phyloP scores from a whole-genome alignment of 345 rosid species.

The Raphanus sativus region DNA sequence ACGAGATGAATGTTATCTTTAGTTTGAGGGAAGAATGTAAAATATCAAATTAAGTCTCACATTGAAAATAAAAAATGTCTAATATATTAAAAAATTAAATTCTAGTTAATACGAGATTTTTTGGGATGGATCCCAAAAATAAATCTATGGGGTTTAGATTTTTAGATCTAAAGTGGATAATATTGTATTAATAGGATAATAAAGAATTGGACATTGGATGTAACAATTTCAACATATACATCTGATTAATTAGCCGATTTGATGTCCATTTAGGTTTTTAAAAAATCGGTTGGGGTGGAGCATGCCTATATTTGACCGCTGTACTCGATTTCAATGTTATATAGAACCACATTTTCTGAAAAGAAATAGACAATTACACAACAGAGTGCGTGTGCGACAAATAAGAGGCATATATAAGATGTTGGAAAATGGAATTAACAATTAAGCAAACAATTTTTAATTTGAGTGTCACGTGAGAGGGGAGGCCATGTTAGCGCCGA shows the following conservation, averaged over 20 bases:
- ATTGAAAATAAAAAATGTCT: too few species aligned
- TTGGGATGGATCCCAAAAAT: too few species aligned
- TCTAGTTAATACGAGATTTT: too few species aligned
- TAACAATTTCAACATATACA: too few species aligned
- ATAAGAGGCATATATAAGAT: slow-evolving; percentile 24
- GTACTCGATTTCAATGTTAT: background rate
- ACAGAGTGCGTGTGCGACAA: slow-evolving; percentile 25
- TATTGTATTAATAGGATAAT: too few species aligned
- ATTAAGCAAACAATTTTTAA: slow-evolving; percentile 17
- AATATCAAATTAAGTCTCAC: too few species aligned
- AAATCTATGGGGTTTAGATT: too few species aligned
- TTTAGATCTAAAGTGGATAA: too few species aligned
- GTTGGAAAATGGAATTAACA: slow-evolving; percentile 18
- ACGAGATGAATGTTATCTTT: too few species aligned
- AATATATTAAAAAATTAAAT: too few species aligned
- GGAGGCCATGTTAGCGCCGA: slow-evolving; percentile 68
- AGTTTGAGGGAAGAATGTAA: too few species aligned
- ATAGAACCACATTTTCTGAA: background rate
- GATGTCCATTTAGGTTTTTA: background rate
- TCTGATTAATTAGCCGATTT: background rate
- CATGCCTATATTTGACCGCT: background rate
- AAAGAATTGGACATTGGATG: too few species aligned
- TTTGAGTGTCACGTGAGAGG: slow-evolving; percentile 55
- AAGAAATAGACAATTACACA: background rate
- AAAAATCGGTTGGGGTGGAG: background rate